Conservation (phyloP, 2,329 filamentous ascomycete species). For the Aspergillus sp. region DNA sequence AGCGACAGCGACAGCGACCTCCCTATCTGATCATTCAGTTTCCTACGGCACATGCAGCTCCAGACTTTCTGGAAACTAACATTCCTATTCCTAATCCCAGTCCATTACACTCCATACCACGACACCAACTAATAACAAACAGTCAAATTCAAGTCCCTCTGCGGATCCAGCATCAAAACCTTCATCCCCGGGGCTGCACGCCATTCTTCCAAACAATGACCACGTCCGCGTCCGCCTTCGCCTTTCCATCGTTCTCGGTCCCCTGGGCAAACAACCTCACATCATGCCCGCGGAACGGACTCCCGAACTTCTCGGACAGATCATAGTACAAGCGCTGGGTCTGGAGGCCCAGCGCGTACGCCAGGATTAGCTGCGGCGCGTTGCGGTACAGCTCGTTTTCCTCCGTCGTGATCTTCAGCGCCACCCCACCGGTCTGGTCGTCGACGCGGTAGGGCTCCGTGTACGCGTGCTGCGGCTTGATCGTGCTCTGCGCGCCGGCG, state of each 20-base stretch:
- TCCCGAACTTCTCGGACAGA: constrained; percentile 36
- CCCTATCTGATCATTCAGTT: too few relatives aligned
- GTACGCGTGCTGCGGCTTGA: constrained; percentile 20
- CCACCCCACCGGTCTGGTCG: constrained; percentile 28
- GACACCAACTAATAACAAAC: constrained; percentile 20
- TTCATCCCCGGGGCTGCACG: too few relatives aligned
- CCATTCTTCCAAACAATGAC: constrained; percentile 24
- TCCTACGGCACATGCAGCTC: too few relatives aligned
- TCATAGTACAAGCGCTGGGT: constrained; percentile 30
- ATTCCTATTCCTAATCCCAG: too few relatives aligned
- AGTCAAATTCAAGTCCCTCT: too few relatives aligned
- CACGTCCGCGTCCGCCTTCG: constrained; percentile 11
- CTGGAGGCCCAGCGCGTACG: constrained; percentile 28
- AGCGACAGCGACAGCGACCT: too few relatives aligned
- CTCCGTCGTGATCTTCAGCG: constrained; percentile 32
- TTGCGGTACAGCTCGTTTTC: constrained; percentile 24
- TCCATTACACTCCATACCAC: too few relatives aligned
- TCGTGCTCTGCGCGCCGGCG: constrained; percentile 12
- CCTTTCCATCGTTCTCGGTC: not conserved
- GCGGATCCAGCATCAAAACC: constrained; percentile 20
- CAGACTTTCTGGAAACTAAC: too few relatives aligned
- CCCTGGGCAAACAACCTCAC: constrained; percentile 12
- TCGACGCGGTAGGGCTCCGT: constrained; percentile 28
- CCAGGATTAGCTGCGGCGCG: constrained; percentile 32
- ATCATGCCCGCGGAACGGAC: constrained; percentile 27